phyloP scores from a whole-genome alignment of 441 rosid species.

The Manihot esculenta region DNA sequence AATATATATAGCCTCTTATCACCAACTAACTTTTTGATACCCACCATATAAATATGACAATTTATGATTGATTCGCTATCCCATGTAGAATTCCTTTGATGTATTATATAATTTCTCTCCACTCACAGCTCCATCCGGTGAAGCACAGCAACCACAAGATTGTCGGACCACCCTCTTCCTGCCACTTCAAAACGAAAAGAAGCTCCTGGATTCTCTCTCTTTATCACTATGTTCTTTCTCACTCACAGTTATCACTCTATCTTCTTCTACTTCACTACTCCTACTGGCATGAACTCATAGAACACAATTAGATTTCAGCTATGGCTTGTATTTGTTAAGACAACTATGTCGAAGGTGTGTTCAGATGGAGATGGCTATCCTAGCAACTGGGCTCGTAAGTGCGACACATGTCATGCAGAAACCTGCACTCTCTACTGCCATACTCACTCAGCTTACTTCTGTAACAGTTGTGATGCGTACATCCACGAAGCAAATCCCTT shows the following conservation, averaged over 20 bases:
- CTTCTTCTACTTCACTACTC: not conserved
- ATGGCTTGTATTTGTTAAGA: not conserved
- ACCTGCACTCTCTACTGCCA: constrained; percentile 33
- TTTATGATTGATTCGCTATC: too few relatives aligned
- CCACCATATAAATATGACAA: too few relatives aligned
- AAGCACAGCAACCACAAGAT: constrained; percentile 22
- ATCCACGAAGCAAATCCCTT: constrained; percentile 19
- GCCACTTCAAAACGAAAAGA: constrained; percentile 6
- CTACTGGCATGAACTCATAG: not conserved
- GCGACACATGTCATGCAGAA: constrained; percentile 30
- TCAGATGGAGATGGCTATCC: constrained; percentile 9
- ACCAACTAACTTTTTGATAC: too few relatives aligned
- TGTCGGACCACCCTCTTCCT: not conserved
- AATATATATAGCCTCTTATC: too few relatives aligned
- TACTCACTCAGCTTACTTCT: constrained; percentile 29
- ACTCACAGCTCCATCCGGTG: not conserved
- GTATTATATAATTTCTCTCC: too few relatives aligned
- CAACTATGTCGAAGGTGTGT: constrained; percentile 23
- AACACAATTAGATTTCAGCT: not conserved
- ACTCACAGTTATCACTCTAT: not conserved
- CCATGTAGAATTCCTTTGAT: too few relatives aligned
- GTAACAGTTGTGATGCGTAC: constrained; percentile 25
- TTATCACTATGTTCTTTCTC: not conserved
- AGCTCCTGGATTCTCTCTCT: constrained; percentile 8
- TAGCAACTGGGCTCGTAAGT: constrained; percentile 21